Evolutionary conservation across 1,284 basidiomycete species (phyloP), one percentile per base, ranked within the genome.

Genomic region (Pulchroboletus neoregius): DNA sequence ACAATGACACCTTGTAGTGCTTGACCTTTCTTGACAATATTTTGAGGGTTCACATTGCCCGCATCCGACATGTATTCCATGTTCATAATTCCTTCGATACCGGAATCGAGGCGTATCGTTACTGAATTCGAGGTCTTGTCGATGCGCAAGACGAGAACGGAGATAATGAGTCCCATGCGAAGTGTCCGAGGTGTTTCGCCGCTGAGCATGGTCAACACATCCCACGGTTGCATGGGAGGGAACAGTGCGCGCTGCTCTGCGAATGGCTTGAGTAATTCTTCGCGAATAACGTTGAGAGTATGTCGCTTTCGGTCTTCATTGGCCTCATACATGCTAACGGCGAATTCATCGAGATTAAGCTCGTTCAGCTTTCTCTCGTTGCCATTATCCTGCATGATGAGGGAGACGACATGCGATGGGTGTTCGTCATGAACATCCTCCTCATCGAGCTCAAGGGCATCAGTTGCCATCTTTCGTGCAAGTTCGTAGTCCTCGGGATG

Each of bases 401-500:
- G 73, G 16, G 76, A 76, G 35, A 94, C 84, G 8, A 94, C 91
- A 43, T 88, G 82, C 6, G 94, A 96, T 30, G 91, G 88, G 63
- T 94, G 89, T 56, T 91, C 84, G 56, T 91, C 91, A 50, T 89
- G 87, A 24, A 91, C 77, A 67, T 98, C 94, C 64, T 97, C 94
- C 61, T 94, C 92, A 58, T 97, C 94, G 27, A 93, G 79, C 61
- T 97, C 95, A 20, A 98, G 79, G 6, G 95, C 93, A 67, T 98
- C 95, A 10, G 92, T 91, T 28, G 96, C 95, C 93, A 99, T 98
- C 73, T 99, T 98, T 37, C 93, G 85, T 2, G 96, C 95, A 45
- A 98, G 79, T 60, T 97, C 93, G 66, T 99, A 99, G 69, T 99
- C 95, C 67, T 97, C 94, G 1, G 93, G 93, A 66, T 99, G 96